phyloP scores from a whole-genome alignment of 176 grass and related monocot genomes.

The Guadua angustifolia region DNA sequence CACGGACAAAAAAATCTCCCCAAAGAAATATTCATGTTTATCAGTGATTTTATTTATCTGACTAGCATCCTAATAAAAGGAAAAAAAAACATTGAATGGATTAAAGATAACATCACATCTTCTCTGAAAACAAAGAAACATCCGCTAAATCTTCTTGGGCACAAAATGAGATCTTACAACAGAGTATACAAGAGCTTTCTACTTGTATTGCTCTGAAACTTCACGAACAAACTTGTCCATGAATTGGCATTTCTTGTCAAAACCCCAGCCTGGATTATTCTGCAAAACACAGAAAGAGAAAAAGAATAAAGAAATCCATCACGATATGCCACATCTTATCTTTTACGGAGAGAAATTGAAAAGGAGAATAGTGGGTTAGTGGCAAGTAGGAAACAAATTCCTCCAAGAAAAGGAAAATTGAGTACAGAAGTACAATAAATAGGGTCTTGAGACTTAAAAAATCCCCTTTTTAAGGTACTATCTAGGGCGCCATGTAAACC shows the following conservation, averaged over 20 bases:
- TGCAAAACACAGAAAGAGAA: slow-evolving; percentile 46
- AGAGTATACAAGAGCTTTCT: slow-evolving; percentile 40
- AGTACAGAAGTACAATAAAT: not conserved
- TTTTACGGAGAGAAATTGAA: not conserved
- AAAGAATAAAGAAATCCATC: slow-evolving; percentile 7
- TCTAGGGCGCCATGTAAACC: not conserved
- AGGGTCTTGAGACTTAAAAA: not conserved
- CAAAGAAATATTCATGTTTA: slow-evolving; percentile 25
- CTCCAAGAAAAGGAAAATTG: not conserved
- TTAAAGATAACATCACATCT: slow-evolving; percentile 19
- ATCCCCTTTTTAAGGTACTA: not conserved
- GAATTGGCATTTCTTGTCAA: slow-evolving; percentile 83
- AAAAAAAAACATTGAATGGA: not conserved
- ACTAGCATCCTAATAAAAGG: slow-evolving; percentile 32
- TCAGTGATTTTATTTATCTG: slow-evolving; percentile 57
- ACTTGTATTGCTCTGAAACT: slow-evolving; percentile 75
- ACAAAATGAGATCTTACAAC: slow-evolving; percentile 46
- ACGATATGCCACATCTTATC: not conserved
- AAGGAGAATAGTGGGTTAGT: not conserved
- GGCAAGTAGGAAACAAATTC: not conserved
- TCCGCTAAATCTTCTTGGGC: slow-evolving; percentile 28
- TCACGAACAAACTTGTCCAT: slow-evolving; percentile 88
- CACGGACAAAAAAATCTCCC: not conserved
- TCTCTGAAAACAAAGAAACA: slow-evolving; percentile 21
- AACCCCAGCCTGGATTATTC: slow-evolving; percentile 88